Conservation (phyloP, 2,329 filamentous ascomycete genomes). For the Dactylellina cionopaga region DNA sequence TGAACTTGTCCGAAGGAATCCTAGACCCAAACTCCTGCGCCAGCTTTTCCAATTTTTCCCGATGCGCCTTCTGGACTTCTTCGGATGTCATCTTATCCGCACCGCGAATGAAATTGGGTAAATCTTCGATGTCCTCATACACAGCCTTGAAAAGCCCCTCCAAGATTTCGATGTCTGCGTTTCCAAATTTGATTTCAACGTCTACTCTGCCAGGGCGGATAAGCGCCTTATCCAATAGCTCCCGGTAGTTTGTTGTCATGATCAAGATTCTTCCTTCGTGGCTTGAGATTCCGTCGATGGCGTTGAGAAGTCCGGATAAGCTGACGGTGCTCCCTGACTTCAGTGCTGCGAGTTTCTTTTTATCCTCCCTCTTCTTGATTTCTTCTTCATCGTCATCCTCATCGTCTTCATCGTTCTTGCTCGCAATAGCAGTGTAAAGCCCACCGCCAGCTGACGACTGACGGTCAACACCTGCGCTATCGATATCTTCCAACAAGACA, state of each 20-base stretch:
- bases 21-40: conserved; percentile 65
- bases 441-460: conserved; percentile 35
- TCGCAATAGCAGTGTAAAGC: conserved; percentile 15
- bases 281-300: conserved; percentile 78
- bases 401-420: conserved; percentile 46
- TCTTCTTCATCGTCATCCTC: conserved; percentile 40
- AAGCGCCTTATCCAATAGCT: conserved; percentile 56
- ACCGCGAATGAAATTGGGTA: conserved; percentile 53
- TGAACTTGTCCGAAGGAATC: conserved; percentile 69
- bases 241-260: conserved; percentile 58
- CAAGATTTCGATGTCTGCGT: conserved; percentile 68
- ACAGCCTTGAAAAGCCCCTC: conserved; percentile 69
- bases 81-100: conserved; percentile 58
- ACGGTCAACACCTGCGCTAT: conserved; percentile 70
- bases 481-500: conserved; percentile 75
- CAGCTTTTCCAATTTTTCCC: conserved; percentile 61
- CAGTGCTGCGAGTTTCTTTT: conserved; percentile 33
- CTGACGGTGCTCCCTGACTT: conserved; percentile 61
- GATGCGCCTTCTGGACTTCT: conserved; percentile 60
- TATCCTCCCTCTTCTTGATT: conserved; percentile 44
- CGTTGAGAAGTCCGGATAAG: conserved; percentile 81
- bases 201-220: conserved; percentile 60
- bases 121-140: conserved; percentile 62
- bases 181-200: conserved; percentile 68
- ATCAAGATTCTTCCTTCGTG: conserved; percentile 64